Evolutionary conservation across 192 early-diverging fungal genomes (phyloP).

Genomic region (Dimargaris cristalligena): DNA sequence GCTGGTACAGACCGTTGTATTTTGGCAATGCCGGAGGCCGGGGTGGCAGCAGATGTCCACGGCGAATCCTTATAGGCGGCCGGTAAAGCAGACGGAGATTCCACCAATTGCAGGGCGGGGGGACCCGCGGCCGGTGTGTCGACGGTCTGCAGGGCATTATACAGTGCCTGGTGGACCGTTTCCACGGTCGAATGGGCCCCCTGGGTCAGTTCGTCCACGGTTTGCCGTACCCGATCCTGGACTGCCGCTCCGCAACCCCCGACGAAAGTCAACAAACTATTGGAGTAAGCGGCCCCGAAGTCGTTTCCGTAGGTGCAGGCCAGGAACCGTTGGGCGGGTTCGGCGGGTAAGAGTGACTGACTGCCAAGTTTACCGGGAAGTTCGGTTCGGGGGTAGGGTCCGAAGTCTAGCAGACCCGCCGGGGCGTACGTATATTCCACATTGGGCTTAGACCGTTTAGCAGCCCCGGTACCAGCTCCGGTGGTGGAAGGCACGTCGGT

Average conservation of each 20-base stretch:
- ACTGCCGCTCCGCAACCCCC: conserved; percentile 20
- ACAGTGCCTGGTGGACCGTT: not conserved
- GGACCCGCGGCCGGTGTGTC: too few relatives aligned
- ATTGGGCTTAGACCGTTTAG: not conserved
- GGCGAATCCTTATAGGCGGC: not conserved
- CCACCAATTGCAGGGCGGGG: not conserved
- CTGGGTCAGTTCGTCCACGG: conserved; percentile 23
- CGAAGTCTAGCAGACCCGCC: conserved; percentile 17
- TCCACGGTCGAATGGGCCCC: conserved; percentile 14
- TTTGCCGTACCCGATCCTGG: conserved; percentile 13
- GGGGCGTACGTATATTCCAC: conserved; percentile 10
- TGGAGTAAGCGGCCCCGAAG: conserved; percentile 27
- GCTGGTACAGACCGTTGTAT: not conserved
- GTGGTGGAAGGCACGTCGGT: conserved; percentile 9
- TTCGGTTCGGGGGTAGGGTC: conserved; percentile 10
- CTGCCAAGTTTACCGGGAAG: not conserved
- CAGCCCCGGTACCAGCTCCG: conserved; percentile 2
- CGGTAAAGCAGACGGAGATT: not conserved
- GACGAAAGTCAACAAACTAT: conserved; percentile 25
- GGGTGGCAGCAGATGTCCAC: not conserved
- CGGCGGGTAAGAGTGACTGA: not conserved
- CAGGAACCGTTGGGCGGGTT: conserved; percentile 8
- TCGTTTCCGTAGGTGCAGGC: conserved; percentile 18
- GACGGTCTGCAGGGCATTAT: not conserved
- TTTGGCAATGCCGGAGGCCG: not conserved